These are phyloP conservation scores for Zasmidium citrigriseum DNA, from an alignment of 2,329 filamentous ascomycete species.

Conservation along the genomic window DNA sequence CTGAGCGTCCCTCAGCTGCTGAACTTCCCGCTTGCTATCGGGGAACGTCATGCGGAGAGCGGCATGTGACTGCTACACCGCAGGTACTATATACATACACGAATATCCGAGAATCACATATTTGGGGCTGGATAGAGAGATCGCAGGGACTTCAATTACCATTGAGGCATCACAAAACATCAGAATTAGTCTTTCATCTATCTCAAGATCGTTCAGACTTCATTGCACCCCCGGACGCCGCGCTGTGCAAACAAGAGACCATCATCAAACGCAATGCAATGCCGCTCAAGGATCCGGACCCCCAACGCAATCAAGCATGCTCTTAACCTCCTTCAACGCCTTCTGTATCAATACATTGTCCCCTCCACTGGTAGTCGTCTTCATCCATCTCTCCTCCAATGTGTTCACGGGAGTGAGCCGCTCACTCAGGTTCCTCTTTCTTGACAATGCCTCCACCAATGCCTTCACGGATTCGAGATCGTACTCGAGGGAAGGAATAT, in stretches of 20 bases:
- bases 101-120: too few relatives aligned
- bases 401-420: conserved; percentile 72
- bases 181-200: too few relatives aligned
- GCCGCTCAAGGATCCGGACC: conserved; percentile 5
- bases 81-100: too few relatives aligned
- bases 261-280: neutral
- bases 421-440: conserved; percentile 68
- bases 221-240: neutral
- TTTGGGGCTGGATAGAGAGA: too few relatives aligned
- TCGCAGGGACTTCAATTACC: too few relatives aligned
- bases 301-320: conserved; percentile 47
- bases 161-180: too few relatives aligned
- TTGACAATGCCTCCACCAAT: conserved; percentile 78
- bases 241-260: conserved; percentile 1
- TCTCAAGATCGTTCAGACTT: too few relatives aligned
- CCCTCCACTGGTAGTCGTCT: conserved; percentile 44
- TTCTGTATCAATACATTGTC: conserved; percentile 71
- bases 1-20: too few relatives aligned
- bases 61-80: too few relatives aligned
- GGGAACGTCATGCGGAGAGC: too few relatives aligned
- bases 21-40: too few relatives aligned
- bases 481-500: conserved; percentile 74
- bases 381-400: conserved; percentile 66
- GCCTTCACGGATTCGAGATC: conserved; percentile 72
- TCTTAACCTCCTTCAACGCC: conserved; percentile 68